Evolutionary conservation across 2,329 filamentous ascomycete species (phyloP).

Genomic region (Trichoderma gracile): DNA sequence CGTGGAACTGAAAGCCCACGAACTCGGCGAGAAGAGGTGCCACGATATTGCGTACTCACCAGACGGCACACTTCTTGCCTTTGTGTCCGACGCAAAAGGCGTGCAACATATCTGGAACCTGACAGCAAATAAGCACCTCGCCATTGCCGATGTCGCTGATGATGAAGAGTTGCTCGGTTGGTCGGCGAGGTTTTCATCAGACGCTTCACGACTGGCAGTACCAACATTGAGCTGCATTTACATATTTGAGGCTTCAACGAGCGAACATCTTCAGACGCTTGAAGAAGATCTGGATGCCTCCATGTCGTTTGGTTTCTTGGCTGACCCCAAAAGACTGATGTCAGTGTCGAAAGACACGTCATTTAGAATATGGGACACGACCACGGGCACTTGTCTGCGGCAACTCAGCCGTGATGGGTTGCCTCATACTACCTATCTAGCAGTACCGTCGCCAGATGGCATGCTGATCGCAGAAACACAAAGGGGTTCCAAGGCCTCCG

Average conservation of each 20-base stretch:
- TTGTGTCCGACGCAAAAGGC: not conserved
- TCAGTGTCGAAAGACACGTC: accelerated
- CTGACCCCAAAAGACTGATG: not conserved
- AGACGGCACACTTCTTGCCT: not conserved
- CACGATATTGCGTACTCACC: not conserved
- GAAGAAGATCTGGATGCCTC: accelerated
- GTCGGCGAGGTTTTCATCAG: not conserved
- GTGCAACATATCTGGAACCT: not conserved
- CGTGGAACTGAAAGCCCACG: not conserved
- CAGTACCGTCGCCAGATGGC: not conserved
- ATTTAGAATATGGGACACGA: not conserved
- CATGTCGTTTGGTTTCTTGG: not conserved
- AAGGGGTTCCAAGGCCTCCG: too few relatives aligned
- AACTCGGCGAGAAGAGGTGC: not conserved
- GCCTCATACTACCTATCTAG: too few relatives aligned
- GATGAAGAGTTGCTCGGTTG: too few relatives aligned
- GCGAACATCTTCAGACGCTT: not conserved
- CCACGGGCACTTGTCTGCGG: not conserved
- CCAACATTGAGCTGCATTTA: not conserved
- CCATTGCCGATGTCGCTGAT: not conserved
- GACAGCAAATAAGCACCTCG: not conserved
- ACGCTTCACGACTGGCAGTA: not conserved
- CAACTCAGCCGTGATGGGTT: too few relatives aligned
- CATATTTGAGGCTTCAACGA: not conserved
- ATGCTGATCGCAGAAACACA: not conserved